Evolutionary conservation across 139 green algal genomes (phyloP).

Genomic region (Chlorella sp.): DNA sequence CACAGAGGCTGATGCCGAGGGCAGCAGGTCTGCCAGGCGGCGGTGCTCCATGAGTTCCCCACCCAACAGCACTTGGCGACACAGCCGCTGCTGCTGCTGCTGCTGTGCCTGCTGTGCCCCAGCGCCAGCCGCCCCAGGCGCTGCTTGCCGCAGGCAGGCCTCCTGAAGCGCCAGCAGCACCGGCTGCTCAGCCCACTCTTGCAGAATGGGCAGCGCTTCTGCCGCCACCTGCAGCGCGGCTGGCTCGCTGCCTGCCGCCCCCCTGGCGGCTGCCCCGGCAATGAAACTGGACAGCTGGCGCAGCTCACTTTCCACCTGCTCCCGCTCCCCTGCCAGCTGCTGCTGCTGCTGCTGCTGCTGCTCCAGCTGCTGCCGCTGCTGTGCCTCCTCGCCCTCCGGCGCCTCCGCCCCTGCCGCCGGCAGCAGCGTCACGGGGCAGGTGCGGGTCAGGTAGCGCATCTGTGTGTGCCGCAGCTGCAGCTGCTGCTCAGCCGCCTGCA

Average conservation of each 20-base stretch:
- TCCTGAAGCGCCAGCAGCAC: conserved; percentile 16
- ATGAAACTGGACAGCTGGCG: not conserved
- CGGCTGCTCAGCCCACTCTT: not conserved
- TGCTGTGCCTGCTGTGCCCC: not conserved
- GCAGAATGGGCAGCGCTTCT: not conserved
- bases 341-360: not conserved
- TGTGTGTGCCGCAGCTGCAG: conserved; percentile 11
- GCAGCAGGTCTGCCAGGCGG: not conserved
- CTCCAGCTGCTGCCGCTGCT: not conserved
- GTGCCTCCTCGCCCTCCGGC: not conserved
- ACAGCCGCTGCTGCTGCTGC: conserved; percentile 5
- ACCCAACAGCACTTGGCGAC: not conserved
- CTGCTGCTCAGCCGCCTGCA: conserved; percentile 36
- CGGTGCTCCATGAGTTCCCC: conserved; percentile 1
- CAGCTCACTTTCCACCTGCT: not conserved
- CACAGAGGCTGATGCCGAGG: not conserved
- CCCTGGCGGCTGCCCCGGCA: not conserved
- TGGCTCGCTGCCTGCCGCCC: not conserved
- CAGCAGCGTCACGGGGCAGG: conserved; percentile 25
- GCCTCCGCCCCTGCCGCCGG: not conserved
- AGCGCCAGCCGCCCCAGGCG: too few relatives aligned
- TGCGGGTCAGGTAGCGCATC: conserved; percentile 1
- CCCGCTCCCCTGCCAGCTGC: not conserved
- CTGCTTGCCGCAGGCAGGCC: not conserved
- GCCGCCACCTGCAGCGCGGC: conserved; percentile 8